Evolutionary conservation across 164 flowering plant species (phyloP), one percentile per base, ranked within the genome.

Genomic region (Hamamelis virginiana): DNA sequence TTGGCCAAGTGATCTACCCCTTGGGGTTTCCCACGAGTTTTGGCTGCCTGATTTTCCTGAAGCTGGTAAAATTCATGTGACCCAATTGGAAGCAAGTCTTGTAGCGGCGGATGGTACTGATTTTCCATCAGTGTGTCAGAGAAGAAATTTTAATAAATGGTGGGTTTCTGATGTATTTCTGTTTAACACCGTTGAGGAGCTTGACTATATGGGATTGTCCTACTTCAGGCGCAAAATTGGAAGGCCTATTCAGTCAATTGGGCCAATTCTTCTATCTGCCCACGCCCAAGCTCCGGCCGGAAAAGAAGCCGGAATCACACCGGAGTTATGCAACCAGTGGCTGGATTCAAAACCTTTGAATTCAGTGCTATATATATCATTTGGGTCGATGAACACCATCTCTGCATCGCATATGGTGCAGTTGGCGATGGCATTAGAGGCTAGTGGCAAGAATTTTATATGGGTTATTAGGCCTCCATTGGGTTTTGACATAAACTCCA

Each of bases 321-420:
- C 57, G 0, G 76, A 76, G 11, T 0, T 3, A 2, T 33, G 81
- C 75, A 44, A 47, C 14, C 46, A 74, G 12, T 90, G 88, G 88
- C 80, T 90, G 1, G 78, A 85, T 46, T 8, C 67, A 23, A 86
- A 84, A 43, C 76, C 79, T 0, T 21, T 46, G 9, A 70, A 69
- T 8, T 86, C 91, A 1, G 95, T 90, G 0, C 52, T 90, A 1
- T 88, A 81, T 73, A 51, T 88, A 3, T 83, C 84, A 0, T 90
- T 90, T 50, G 92, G 92, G 8, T 87, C 92, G 10, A 76, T 76
- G 58, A 79, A 80, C 81, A 76, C 86, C 1, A 80, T 86, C 58
- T 76, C 85, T 0, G 61, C 79, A 0, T 70, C 84, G 0, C 86
- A 88, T 21, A 85, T 84, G 86, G 79, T 75, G 81, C 69, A 83